A percentile compares a stretch with the other conserved stretches of the same genome.
Evolutionary conservation across 2,329 filamentous ascomycete species (phyloP).

Genomic region (Exophiala xenobiotica): DNA sequence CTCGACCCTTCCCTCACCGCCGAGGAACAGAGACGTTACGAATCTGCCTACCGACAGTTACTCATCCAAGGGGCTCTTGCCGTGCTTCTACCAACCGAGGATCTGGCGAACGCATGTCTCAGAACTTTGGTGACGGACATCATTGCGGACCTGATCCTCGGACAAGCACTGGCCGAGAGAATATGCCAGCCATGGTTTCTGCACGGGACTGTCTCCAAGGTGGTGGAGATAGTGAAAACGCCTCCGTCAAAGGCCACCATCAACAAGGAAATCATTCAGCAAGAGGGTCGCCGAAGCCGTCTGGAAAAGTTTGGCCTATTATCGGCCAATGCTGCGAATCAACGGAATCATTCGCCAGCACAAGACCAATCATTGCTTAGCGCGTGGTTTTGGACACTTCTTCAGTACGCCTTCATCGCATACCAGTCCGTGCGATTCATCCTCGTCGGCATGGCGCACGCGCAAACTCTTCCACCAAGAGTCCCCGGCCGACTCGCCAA

Average conservation of each 20-base stretch:
- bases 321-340: conserved; percentile 33
- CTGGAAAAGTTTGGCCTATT: conserved; percentile 60
- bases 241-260: conserved; percentile 8
- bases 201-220: conserved; percentile 78
- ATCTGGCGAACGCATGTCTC: conserved; percentile 83
- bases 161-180: conserved; percentile 75
- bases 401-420: conserved; percentile 52
- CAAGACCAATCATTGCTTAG: conserved; percentile 37
- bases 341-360: conserved; percentile 30
- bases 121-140: conserved; percentile 82
- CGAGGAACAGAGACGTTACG: conserved; percentile 66
- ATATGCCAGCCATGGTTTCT: conserved; percentile 84
- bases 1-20: conserved; percentile 43
- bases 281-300: conserved; percentile 38
- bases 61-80: conserved; percentile 80
- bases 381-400: conserved; percentile 50
- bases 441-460: conserved; percentile 37
- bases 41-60: conserved; percentile 80
- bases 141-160: conserved; percentile 84
- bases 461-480: conserved; percentile 23
- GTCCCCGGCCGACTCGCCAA: conserved; percentile 25
- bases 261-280: conserved; percentile 27
- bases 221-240: conserved; percentile 52
- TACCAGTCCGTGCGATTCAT: conserved; percentile 67
- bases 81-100: conserved; percentile 84